Conservation (phyloP, 768 basidiomycete genomes). For the Tephrocybe sp. region DNA sequence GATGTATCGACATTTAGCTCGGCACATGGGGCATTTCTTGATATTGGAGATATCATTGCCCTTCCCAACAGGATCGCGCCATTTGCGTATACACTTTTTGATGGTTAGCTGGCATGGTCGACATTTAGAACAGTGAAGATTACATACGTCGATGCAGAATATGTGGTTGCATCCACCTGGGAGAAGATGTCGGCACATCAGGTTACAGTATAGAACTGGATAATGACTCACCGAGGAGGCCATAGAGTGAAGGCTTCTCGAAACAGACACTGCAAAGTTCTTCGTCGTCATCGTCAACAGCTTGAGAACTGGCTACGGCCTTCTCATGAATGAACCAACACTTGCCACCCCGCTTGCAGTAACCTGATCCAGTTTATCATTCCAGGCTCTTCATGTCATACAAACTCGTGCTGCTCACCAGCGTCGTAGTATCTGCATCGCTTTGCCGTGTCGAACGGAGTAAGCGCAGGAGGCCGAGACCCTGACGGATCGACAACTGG, state of each 20-base stretch:
- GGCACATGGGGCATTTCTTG: slow-evolving; percentile 82
- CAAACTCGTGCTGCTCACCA: slow-evolving; percentile 36
- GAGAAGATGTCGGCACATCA: background rate
- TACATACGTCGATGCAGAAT: slow-evolving; percentile 68
- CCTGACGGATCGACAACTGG: slow-evolving; percentile 24
- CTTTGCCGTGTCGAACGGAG: slow-evolving; percentile 74
- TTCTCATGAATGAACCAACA: slow-evolving; percentile 76
- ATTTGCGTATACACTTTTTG: slow-evolving; percentile 72
- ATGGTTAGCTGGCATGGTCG: background rate
- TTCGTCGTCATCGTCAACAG: slow-evolving; percentile 40
- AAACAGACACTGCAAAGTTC: slow-evolving; percentile 70
- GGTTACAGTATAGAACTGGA: background rate
- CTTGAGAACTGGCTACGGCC: slow-evolving; percentile 5
- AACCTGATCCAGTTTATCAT: slow-evolving; percentile 43
- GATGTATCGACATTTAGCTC: slow-evolving; percentile 63
- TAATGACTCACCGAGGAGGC: slow-evolving; percentile 55
- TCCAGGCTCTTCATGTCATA: background rate
- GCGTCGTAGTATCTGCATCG: slow-evolving; percentile 63
- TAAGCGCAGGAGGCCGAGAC: slow-evolving; percentile 40
- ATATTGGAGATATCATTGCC: slow-evolving; percentile 52
- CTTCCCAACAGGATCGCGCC: slow-evolving; percentile 66
- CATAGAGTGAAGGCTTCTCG: slow-evolving; percentile 69
- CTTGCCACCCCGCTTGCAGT: slow-evolving; percentile 63
- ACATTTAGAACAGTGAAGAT: background rate
- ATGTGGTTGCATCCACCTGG: slow-evolving; percentile 74